A percentile compares a stretch with the other conserved stretches of the same genome.
Evolutionary conservation across 2,329 filamentous ascomycete genomes (phyloP).

Genomic region (Aureobasidium sp.): DNA sequence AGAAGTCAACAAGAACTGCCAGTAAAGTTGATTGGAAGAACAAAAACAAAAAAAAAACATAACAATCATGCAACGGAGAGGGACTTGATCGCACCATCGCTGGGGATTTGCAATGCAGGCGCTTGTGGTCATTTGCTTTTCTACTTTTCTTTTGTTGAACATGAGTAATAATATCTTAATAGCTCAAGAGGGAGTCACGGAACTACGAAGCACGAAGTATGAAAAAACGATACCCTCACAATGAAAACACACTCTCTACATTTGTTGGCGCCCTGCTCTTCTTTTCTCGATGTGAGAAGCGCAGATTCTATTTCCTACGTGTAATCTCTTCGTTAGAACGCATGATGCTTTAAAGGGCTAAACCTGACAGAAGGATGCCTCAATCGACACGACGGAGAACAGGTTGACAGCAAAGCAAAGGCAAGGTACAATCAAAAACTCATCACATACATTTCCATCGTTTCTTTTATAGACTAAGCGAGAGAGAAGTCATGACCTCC

Average conservation of each 20-base stretch:
- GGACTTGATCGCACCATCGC: not conserved
- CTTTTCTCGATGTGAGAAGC: no score
- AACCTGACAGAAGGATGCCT: no score
- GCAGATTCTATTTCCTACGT: no score
- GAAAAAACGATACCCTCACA: not conserved
- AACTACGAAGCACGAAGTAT: not conserved
- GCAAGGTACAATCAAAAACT: no score
- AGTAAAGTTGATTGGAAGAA: not conserved
- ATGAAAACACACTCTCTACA: not conserved
- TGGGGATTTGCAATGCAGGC: not conserved
- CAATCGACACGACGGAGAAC: no score
- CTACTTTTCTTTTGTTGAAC: not conserved
- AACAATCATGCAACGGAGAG: not conserved
- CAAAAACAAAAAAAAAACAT: not conserved
- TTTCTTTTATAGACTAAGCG: not conserved
- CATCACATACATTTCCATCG: not conserved
- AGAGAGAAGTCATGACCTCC: not conserved
- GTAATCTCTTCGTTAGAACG: no score
- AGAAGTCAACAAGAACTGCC: constrained; percentile 36
- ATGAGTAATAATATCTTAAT: not conserved
- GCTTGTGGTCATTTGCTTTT: not conserved
- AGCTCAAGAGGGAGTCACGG: not conserved
- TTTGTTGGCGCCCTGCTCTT: no score
- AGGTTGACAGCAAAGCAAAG: no score
- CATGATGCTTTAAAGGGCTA: no score